Evolutionary conservation across 768 basidiomycete genomes (phyloP).

Genomic region (Psilocybe azurescens): DNA sequence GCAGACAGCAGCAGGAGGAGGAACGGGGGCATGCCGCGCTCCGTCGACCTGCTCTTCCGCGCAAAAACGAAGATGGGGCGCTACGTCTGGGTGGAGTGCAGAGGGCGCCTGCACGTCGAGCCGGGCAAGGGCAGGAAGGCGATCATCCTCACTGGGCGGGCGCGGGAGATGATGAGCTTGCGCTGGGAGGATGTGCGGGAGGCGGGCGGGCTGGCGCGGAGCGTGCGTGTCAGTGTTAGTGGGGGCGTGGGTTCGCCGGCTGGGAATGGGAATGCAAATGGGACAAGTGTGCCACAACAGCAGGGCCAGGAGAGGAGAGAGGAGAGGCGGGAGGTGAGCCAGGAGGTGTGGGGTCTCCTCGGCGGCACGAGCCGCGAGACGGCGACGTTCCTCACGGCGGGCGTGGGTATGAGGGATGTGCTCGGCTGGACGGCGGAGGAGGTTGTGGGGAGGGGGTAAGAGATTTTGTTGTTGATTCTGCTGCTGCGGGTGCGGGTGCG

Average conservation of each 20-base stretch:
- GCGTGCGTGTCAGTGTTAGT: constrained; percentile 11
- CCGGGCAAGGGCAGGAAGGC: constrained; percentile 95
- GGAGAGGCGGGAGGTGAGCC: constrained; percentile 22
- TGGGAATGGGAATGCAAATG: constrained; percentile 8
- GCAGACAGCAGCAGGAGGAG: not conserved
- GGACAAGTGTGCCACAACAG: constrained; percentile 3
- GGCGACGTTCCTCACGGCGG: constrained; percentile 52
- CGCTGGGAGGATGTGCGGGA: constrained; percentile 61
- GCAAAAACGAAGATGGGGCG: constrained; percentile 66
- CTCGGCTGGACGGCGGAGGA: constrained; percentile 67
- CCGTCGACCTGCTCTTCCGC: constrained; percentile 87
- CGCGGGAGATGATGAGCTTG: constrained; percentile 66
- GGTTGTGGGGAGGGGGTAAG: constrained; percentile 52
- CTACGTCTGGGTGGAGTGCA: constrained; percentile 90
- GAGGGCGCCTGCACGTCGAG: constrained; percentile 90
- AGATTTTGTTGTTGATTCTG: constrained; percentile 36
- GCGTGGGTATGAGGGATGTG: constrained; percentile 59
- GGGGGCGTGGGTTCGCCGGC: not conserved
- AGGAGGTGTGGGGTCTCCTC: constrained; percentile 62
- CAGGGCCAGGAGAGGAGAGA: not conserved
- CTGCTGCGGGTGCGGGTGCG: not conserved
- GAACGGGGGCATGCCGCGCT: constrained; percentile 42
- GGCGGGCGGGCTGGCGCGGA: constrained; percentile 50
- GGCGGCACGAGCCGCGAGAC: constrained; percentile 40
- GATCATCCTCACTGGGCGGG: constrained; percentile 87